Base-by-base conservation (phyloP, 2,329 filamentous ascomycete species). In the Kalmusia sp. region DNA sequence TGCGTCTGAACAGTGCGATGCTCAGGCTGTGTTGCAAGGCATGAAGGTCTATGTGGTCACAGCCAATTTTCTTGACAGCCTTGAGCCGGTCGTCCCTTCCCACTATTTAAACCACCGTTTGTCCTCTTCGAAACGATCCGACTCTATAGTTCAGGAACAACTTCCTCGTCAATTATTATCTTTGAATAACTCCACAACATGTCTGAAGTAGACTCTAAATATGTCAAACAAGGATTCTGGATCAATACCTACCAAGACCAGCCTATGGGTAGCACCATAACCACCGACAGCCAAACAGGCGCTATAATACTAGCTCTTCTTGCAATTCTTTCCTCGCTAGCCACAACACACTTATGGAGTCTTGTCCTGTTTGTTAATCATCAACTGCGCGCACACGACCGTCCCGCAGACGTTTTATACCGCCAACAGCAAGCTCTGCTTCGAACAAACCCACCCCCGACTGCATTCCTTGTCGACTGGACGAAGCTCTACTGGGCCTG, bases 381-480 rank as follows among this genome's bases (percentile, higher is more conserved):
- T 41, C 56, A 61, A 28, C 3, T 53, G 2, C 59, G 63, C 5
- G 59, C 61, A 19, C 50, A 50, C 31, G 59, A 56, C 4, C 31
- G 28, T 2, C 12, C 37, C 27, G 8, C 24, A 11, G 61, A 65
- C 51, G 52, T 57, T 2, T 17, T 62, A 0, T 65, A 61, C 35
- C 37, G 54, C 7, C 63, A 65, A 15, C 61, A 65, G 17, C 61
- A 65, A 43, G 61, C 61, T 21, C 6, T 65, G 3, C 41, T 65
- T 11, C 57, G 63, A 14, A 63, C 63, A 4, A 28, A 58, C 12
- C 57, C 63, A 11, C 24, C 59, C 7, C 57, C 61, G 3, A 61
- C 51, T 19, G 35, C 61, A 4, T 43, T 65, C 0, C 37, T 62
- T 37, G 39, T 55, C 1, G 61, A 62, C 11, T 57, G 52, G 14